Base-by-base conservation (phyloP, 306 rosid species). In the Prunus mongolica region DNA sequence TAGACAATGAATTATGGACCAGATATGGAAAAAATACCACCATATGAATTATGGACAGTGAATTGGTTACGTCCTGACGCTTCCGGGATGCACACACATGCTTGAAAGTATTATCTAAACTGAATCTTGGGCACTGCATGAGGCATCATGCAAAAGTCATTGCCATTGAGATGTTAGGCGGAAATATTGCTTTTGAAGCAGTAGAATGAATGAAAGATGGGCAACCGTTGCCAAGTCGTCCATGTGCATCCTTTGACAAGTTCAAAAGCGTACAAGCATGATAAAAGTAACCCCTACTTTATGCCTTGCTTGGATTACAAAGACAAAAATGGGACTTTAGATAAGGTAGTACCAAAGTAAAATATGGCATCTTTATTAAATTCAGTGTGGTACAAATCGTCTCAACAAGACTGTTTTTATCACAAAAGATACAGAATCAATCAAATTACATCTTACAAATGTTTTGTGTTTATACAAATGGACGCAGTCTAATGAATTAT, bases 361-460 rank as follows among this genome's bases (percentile, higher is more conserved):
- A 34, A 2, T 8, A 57, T 13, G 38, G 67, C 20, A 58, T 9
- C 66, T 58, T 22, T 14, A 38, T 56, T 14, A 16, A 28, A 72
- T 2, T 27, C 32, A 52, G 12, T 28, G 16, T 65, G 64, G 41
- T 51, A 64, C 61, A 34, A 74, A 18, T 55, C 2, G n/a, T 73
- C 56, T 34, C n/a, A 38, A 30, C 19, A 44, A 18, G 18, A 77
- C 45, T 9, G 5, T 57, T 38, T 58, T 38, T 54, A 16, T 72
- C 76, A 44, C 44, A n/a, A 19, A 61, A 46, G 28, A n/a, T 24
- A 57, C 45, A 11, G 69, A 67, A 75, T 81, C 67, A 57, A 74
- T 78, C 32, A 77, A 73, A 77, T 77, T 77, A 56, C 73, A 73
- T 67, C 79, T 80, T 78, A 28, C 30, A 22, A 73, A 81, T 19